Conservation (phyloP, 2,329 filamentous ascomycete genomes). For the Phaeosphaeriaceae sp. region DNA sequence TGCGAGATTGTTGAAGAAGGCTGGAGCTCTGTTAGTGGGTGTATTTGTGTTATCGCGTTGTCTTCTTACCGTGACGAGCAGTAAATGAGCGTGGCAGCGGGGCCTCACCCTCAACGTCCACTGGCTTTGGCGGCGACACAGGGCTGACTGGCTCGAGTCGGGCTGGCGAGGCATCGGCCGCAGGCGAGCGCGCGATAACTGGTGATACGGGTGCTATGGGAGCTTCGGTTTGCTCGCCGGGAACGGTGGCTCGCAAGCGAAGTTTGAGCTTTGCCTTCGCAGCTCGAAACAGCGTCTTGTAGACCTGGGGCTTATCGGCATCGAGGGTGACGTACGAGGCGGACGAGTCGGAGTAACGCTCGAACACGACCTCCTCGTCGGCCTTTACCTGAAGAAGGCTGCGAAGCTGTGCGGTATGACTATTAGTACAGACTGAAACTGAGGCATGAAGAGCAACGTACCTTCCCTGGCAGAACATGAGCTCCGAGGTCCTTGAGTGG, state of each 20-base stretch:
- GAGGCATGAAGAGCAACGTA: constrained; percentile 58
- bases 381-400: constrained; percentile 69
- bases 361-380: constrained; percentile 71
- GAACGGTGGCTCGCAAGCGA: constrained; percentile 76
- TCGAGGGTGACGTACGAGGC: constrained; percentile 81
- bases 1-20: constrained; percentile 41
- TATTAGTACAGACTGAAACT: no score
- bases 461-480: constrained; percentile 79
- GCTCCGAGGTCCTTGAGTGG: constrained; percentile 83
- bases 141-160: constrained; percentile 30
- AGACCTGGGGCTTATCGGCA: constrained; percentile 77
- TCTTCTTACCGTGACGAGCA: constrained; percentile 39
- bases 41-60: background rate
- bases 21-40: constrained; percentile 22
- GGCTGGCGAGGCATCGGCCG: constrained; percentile 7
- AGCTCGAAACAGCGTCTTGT: constrained; percentile 95
- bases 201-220: constrained; percentile 31
- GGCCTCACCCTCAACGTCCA: constrained; percentile 43
- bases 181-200: constrained; percentile 39
- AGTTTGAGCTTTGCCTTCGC: constrained; percentile 99
- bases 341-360: constrained; percentile 95
- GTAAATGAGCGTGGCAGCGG: constrained; percentile 52
- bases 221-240: constrained; percentile 56
- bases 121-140: constrained; percentile 28
- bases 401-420: constrained; percentile 59